phyloP scores from a whole-genome alignment of 2,329 filamentous ascomycete genomes.

The Dendryphion nanum region DNA sequence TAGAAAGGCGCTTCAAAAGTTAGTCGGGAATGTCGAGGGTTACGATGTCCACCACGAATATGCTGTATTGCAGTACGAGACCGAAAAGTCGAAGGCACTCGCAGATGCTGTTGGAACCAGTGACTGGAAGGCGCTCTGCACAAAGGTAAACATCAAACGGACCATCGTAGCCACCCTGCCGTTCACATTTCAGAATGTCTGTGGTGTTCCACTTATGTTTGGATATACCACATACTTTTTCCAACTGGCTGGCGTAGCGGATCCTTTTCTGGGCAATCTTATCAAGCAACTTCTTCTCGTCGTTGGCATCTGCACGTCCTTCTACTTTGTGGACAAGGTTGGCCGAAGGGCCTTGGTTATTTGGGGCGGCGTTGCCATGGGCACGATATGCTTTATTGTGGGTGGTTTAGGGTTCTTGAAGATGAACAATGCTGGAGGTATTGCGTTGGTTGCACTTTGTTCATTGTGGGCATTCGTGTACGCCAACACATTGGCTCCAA shows the following conservation, averaged over 20 bases:
- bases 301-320: slow-evolving; percentile 4
- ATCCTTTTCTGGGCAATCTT: slow-evolving; percentile 8
- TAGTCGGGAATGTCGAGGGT: slow-evolving; percentile 5
- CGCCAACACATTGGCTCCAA: slow-evolving; percentile 6
- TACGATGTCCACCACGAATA: slow-evolving; percentile 9
- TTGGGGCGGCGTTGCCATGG: slow-evolving; percentile 1
- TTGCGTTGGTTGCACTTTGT: slow-evolving; percentile 3
- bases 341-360: not conserved
- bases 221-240: slow-evolving; percentile 9
- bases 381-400: slow-evolving; percentile 4
- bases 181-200: slow-evolving; percentile 29
- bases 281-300: slow-evolving; percentile 7
- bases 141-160: slow-evolving; percentile 7
- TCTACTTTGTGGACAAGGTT: slow-evolving; percentile 2
- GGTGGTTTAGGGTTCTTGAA: slow-evolving; percentile 7
- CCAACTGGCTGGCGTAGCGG: slow-evolving; percentile 6
- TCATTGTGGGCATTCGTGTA: slow-evolving; percentile 8
- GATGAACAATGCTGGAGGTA: slow-evolving; percentile 2
- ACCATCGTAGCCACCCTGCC: slow-evolving; percentile 25
- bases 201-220: slow-evolving; percentile 16
- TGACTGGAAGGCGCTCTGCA: slow-evolving; percentile 5
- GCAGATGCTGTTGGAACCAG: slow-evolving; percentile 3
- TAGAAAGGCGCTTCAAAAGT: slow-evolving; percentile 2
- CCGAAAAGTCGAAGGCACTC: slow-evolving; percentile 2
- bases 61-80: slow-evolving; percentile 5